These are phyloP conservation scores for Pleurotus tuber-regium DNA, from an alignment of 768 basidiomycete species.

Conservation along the genomic window DNA sequence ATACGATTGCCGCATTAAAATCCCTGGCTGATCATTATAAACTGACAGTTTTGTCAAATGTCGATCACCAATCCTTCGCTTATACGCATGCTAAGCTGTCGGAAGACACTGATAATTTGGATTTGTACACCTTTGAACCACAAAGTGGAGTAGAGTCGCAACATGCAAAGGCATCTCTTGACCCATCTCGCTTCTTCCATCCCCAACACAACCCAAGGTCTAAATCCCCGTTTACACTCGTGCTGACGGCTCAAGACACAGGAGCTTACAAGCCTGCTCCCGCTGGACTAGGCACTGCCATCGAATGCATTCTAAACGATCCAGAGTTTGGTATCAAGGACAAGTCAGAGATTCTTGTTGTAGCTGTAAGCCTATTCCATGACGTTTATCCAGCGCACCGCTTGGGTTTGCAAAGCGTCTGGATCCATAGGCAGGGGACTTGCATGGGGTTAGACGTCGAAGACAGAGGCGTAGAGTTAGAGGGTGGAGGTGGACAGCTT, in stretches of 20 bases:
- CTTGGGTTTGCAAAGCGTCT: slow-evolving; percentile 57
- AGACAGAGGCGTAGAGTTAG: slow-evolving; percentile 10
- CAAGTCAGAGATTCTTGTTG: slow-evolving; percentile 54
- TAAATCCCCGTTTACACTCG: slow-evolving; percentile 59
- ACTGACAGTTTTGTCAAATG: slow-evolving; percentile 74
- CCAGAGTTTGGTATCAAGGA: slow-evolving; percentile 35
- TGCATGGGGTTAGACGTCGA: slow-evolving; percentile 39
- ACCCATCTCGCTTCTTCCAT: slow-evolving; percentile 39
- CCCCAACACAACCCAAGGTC: slow-evolving; percentile 37
- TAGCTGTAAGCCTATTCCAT: slow-evolving; percentile 66
- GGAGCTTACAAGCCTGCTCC: slow-evolving; percentile 72
- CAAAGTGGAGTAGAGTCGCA: no score
- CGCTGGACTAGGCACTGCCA: slow-evolving; percentile 48
- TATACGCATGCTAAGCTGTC: slow-evolving; percentile 57
- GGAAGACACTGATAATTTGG: slow-evolving; percentile 27
- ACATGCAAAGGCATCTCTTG: slow-evolving; percentile 16
- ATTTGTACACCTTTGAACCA: slow-evolving; percentile 7
- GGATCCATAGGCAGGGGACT: slow-evolving; percentile 60
- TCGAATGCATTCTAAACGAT: slow-evolving; percentile 42
- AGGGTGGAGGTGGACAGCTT: neutral
- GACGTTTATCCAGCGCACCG: slow-evolving; percentile 63
- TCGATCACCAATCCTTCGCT: slow-evolving; percentile 63
- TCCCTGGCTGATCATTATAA: slow-evolving; percentile 61
- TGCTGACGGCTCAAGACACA: slow-evolving; percentile 71
- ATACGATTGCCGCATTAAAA: slow-evolving; percentile 58